These are phyloP conservation scores for Metschnikowia reukaufii DNA, from an alignment of 805 yeast genomes.

Conservation along the genomic window DNA sequence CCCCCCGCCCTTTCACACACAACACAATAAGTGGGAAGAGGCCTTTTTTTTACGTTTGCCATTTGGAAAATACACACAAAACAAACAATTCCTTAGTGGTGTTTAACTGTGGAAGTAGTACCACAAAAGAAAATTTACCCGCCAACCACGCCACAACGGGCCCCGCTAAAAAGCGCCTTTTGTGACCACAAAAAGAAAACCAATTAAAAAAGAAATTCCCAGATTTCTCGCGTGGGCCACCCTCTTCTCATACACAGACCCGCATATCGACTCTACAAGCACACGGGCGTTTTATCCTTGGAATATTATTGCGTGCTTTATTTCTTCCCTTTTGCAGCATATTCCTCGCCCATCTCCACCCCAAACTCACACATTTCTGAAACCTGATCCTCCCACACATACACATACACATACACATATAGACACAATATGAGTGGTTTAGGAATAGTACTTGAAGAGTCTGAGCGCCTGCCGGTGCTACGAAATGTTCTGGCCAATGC, in stretches of 20 bases:
- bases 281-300: neutral
- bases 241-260: neutral
- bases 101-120: no score
- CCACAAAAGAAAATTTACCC: neutral
- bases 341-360: neutral
- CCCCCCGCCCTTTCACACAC: neutral
- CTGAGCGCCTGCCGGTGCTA: constrained; percentile 13
- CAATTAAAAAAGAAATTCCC: neutral
- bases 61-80: no score
- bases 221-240: neutral
- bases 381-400: no score
- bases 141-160: neutral
- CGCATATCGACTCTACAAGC: neutral
- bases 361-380: neutral
- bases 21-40: neutral
- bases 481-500: constrained; percentile 8
- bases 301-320: no score
- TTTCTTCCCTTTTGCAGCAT: no score
- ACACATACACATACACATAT: no score
- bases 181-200: neutral
- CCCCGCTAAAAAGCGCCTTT: neutral
- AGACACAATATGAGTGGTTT: constrained; percentile 22
- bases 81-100: no score
- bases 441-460: constrained; percentile 22
- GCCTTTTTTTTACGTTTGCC: no score